phyloP scores from a whole-genome alignment of 768 basidiomycete genomes.

The Dictyophora rubrovolvata region DNA sequence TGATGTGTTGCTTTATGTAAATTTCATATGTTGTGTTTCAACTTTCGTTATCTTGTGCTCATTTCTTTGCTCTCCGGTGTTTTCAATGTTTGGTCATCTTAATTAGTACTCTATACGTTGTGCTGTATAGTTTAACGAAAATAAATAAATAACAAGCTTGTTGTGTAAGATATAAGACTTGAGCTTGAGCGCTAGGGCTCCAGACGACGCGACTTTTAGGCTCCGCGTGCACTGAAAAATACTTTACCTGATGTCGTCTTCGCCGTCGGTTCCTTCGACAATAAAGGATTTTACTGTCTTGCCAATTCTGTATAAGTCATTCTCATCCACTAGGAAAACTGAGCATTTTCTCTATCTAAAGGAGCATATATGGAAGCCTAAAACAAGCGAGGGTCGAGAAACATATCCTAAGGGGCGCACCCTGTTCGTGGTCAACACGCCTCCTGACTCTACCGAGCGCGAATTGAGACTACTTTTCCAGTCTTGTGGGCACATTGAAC shows the following conservation, averaged over 20 bases:
- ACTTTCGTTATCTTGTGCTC: not conserved
- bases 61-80: too few species aligned
- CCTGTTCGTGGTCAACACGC: conserved; percentile 81
- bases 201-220: too few species aligned
- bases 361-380: not conserved
- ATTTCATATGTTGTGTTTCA: not conserved
- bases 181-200: too few species aligned
- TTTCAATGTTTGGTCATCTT: too few species aligned
- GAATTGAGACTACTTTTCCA: conserved; percentile 75
- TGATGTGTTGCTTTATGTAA: not conserved
- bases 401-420: conserved; percentile 51
- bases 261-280: not conserved
- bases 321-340: not conserved
- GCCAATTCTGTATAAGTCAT: not conserved
- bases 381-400: not conserved
- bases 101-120: too few species aligned
- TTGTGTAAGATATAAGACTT: too few species aligned
- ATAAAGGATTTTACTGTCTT: conserved; percentile 5
- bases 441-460: conserved; percentile 77
- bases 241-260: too few species aligned
- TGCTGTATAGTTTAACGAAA: too few species aligned
- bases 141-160: too few species aligned
- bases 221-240: too few species aligned
- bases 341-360: conserved; percentile 2
- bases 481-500: conserved; percentile 65